A percentile compares a stretch with the other conserved stretches of the same genome.
phyloP scores from a whole-genome alignment of 768 basidiomycete genomes.

The Inosperma sp. region DNA sequence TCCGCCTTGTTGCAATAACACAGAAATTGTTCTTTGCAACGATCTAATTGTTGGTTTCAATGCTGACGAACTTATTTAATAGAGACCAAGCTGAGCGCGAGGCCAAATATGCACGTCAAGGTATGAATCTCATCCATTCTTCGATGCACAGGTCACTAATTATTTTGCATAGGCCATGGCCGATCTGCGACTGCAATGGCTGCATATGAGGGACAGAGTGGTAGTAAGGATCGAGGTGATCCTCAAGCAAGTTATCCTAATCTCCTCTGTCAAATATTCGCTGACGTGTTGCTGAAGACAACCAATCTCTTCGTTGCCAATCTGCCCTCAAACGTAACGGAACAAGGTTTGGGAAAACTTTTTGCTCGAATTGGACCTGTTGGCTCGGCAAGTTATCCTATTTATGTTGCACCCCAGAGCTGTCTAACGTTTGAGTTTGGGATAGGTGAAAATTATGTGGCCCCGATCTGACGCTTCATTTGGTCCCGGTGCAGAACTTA shows the following conservation, averaged over 20 bases:
- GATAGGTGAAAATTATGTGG: conserved; percentile 96
- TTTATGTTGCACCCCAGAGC: background rate
- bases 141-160: background rate
- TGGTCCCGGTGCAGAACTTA: conserved; percentile 75
- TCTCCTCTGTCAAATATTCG: background rate
- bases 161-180: conserved; percentile 46
- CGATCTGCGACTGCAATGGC: conserved; percentile 90
- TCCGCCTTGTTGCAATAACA: background rate
- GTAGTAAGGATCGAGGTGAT: conserved; percentile 85
- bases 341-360: conserved; percentile 79
- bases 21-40: too few species aligned
- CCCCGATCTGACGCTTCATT: conserved; percentile 73
- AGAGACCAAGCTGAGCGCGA: conserved; percentile 94
- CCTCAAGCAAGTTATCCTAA: conserved; percentile 53
- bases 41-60: background rate
- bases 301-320: conserved; percentile 97
- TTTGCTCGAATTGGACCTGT: conserved; percentile 93
- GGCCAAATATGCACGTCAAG: conserved; percentile 69
- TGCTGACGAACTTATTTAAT: conserved; percentile 5
- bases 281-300: conserved; percentile 46
- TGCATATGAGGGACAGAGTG: conserved; percentile 90
- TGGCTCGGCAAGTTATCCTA: conserved; percentile 63
- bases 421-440: background rate
- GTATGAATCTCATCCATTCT: conserved; percentile 31
- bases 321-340: conserved; percentile 81